Percentiles rank a stretch among this genome's conserved stretches.
These are phyloP conservation scores for Penicillium sp. DNA, from an alignment of 2,329 filamentous ascomycete species.

Conservation along the genomic window DNA sequence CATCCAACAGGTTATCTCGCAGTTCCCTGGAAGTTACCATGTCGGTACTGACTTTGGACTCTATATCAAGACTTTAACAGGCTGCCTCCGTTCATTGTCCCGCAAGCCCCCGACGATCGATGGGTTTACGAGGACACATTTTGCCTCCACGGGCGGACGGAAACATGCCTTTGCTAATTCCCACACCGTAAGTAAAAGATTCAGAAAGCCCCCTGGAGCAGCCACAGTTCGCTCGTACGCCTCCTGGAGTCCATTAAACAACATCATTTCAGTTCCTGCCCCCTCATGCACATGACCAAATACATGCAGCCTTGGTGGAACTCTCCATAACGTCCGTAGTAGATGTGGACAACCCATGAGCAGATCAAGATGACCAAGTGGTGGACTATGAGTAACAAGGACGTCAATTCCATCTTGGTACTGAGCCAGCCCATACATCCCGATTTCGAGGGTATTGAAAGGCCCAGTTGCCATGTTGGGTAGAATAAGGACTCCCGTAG, in stretches of 20 bases:
- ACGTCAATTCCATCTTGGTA: slow-evolving; percentile 67
- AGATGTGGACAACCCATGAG: slow-evolving; percentile 60
- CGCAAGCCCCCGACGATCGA: slow-evolving; percentile 18
- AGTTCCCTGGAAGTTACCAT: too few species aligned
- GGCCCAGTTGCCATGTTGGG: slow-evolving; percentile 66
- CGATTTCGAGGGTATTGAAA: slow-evolving; percentile 65
- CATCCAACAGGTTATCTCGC: too few species aligned
- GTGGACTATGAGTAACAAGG: slow-evolving; percentile 72
- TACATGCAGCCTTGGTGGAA: slow-evolving; percentile 16
- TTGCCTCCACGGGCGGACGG: slow-evolving; percentile 15
- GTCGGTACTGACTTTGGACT: too few species aligned
- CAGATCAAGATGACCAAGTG: slow-evolving; percentile 61
- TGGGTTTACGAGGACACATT: slow-evolving; percentile 23
- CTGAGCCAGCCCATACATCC: slow-evolving; percentile 63
- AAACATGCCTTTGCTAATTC: slow-evolving; percentile 8
- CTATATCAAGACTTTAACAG: slow-evolving; percentile 14
- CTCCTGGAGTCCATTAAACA: slow-evolving; percentile 16
- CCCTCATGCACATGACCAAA: slow-evolving; percentile 21
- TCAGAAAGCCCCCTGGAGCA: slow-evolving; percentile 12
- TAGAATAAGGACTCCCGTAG: slow-evolving; percentile 73
- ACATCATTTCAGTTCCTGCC: slow-evolving; percentile 16
- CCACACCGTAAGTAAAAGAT: slow-evolving; percentile 17
- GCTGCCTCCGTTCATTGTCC: slow-evolving; percentile 18
- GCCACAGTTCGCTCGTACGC: slow-evolving; percentile 19
- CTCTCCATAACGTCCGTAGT: slow-evolving; percentile 53